Conservation (phyloP, 345 rosid species). For the Rhizophora apiculata region DNA sequence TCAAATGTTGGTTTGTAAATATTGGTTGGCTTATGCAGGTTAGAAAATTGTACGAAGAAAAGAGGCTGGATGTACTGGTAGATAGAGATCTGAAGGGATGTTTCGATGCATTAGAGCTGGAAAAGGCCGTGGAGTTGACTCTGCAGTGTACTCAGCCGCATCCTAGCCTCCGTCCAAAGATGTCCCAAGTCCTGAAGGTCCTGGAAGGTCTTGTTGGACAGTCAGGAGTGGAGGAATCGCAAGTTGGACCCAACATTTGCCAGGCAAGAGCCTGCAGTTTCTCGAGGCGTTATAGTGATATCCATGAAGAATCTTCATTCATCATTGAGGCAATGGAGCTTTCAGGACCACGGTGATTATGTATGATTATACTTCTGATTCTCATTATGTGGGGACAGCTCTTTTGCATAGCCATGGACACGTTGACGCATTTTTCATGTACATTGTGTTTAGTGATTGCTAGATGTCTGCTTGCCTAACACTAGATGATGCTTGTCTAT, state of each 20-base stretch:
- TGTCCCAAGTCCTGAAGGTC: conserved; percentile 73
- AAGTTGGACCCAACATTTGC: conserved; percentile 30
- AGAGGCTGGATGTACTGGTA: conserved; percentile 58
- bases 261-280: conserved; percentile 53
- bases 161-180: conserved; percentile 69
- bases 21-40: conserved; percentile 43
- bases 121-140: conserved; percentile 64
- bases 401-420: background rate
- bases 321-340: conserved; percentile 95
- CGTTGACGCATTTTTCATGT: no score
- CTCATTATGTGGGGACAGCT: conserved; percentile 21
- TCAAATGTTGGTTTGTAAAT: background rate
- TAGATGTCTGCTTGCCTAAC: no score
- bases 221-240: conserved; percentile 43
- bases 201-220: conserved; percentile 67
- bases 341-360: conserved; percentile 79
- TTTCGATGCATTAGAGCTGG: conserved; percentile 61
- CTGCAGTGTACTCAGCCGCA: conserved; percentile 71
- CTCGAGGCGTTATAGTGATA: conserved; percentile 51
- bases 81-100: conserved; percentile 78
- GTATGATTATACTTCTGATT: background rate
- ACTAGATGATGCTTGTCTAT: no score
- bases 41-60: conserved; percentile 68
- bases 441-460: no score
- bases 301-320: conserved; percentile 71